Base-by-base conservation (phyloP, 2,329 filamentous ascomycete genomes). In the Ophiognomonia clavigignenti-juglandacearum region DNA sequence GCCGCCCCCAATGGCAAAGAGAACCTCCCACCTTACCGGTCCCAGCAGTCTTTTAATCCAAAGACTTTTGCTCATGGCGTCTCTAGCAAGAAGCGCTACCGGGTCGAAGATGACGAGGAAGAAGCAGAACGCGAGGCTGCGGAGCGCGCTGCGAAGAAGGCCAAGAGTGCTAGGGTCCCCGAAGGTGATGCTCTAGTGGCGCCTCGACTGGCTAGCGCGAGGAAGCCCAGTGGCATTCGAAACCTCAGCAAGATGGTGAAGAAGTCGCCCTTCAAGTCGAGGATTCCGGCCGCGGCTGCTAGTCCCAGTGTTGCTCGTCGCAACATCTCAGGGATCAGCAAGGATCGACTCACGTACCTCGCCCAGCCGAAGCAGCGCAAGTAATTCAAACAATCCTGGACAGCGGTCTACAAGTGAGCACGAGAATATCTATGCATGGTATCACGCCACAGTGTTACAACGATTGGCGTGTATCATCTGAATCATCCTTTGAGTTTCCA, bases 21-120 rank as follows among this genome's bases (percentile, higher is more conserved):
- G 58, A 82, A 82, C 56, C 64, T 69, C 37, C 67, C 66, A 2
- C 74, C 54, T 18, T 57, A 49, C n/a, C 23, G 24, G 5, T 46
- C 43, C 19, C 42, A 51, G 41, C 55, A 58, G 4, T 56, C 56
- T 20, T 70, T 73, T 42, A 57, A 51, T 23, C 26, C 46, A 5
- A 51, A 63, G n/a, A 71, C 72, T 32, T 72, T 80, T 31, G 71
- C 78, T 4, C 82, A 85, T 55, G 82, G 82, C 16, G 77, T 85
- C 65, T 63, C 70, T 7, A 84, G 80, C 66, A 85, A 85, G 71
- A 85, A 83, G 65, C 77, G 82, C 22, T 73, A 76, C 56, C 73
- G 81, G n/a, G 73, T 74, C 14, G 74, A 65, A 43, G 73, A 72
- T 39, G 78, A 80, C 35, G 77, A 78, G 45, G 78, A 82, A 44